Evolutionary conservation across 2,329 filamentous ascomycete species (phyloP), one percentile per base, ranked within the genome.

Genomic region (Rosellinia necatrix): DNA sequence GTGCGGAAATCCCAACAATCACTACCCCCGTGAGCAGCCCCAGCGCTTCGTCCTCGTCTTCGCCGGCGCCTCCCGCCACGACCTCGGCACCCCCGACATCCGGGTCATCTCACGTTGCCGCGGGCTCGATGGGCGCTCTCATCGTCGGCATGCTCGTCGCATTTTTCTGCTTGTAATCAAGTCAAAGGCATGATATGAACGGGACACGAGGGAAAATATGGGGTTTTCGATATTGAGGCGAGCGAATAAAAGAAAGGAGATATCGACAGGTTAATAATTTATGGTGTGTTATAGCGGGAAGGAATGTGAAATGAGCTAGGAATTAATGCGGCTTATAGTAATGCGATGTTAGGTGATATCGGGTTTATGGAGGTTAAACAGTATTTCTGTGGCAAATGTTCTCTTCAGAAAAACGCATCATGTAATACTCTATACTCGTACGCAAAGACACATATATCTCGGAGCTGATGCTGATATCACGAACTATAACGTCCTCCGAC

Each of bases 121-220:
- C 65, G 4, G 70, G 70, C 24, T 75, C 74, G 0, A 56, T 72
- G 30, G 66, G 66, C 8, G 74, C 72, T 13, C 63, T 76, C 12
- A 62, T 69, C 35, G 37, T 74, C 19, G 72, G 70, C 17, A 42
- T 74, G 40, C 50, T 72, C 22, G 71, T 69, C 12, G 71, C 70
- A 7, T 64, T 72, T 34, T 63, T 71, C 44, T 68, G 69, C 58
- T 60, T 76, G 66, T 77, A 71, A 71, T 59, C 51, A 52, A 47
- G 7, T n/a, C n/a, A n/a, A n/a, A n/a, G n/a, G n/a, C n/a, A n/a
- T n/a, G n/a, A n/a, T n/a, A n/a, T n/a, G n/a, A n/a, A n/a, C n/a
- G n/a, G n/a, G n/a, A n/a, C n/a, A n/a, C 32, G 32, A 35, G 32
- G 32, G 12, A 35, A 35, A n/a, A n/a, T n/a, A n/a, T n/a, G n/a